Base-by-base conservation (phyloP, 768 basidiomycete genomes). In the Sporobolomyces phaffii region DNA sequence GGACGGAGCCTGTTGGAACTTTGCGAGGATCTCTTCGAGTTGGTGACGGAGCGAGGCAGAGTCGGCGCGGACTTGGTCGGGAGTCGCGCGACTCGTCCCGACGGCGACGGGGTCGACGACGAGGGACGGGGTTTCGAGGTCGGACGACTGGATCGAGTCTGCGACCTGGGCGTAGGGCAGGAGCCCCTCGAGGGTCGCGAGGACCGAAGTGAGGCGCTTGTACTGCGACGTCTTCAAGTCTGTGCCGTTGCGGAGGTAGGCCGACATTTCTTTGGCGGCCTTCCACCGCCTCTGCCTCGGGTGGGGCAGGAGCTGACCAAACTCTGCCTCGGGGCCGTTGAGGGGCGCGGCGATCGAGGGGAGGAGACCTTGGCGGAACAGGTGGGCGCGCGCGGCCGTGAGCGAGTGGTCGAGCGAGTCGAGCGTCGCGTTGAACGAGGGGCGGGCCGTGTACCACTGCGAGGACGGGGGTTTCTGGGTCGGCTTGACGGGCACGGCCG, bases 381-480 rank as follows among this genome's bases (percentile, higher is more conserved):
- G 60, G 66, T 65, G 54, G 26, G 65, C 45, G 60, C 73, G 70
- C 20, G 71, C 34, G 2, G 44, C 4, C 29, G 66, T 56, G 22
- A 72, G 54, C 14, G 71, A 52, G 0, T 34, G 10, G 28, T 70
- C 63, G 65, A 74, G 68, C 1, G 62, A 50, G 3, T 36, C 29
- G 50, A 72, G 40, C 33, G 72, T 72, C 24, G 54, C 38, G n/a
- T 53, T 49, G 48, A 72, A 51, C 9, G 73, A 67, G 8, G 73
- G 73, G 2, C 71, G 54, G 14, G 65, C 73, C 3, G 71, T 74
- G 69, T 65, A 74, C 71, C 71, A 74, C 20, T 65, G 53, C 20
- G 50, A 47, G 13, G 65, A 65, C 2, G 73, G 73, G 22, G 73
- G 73, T 38, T 73, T 73, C 17, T 52, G 52, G 18, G 69, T 50